Evolutionary conservation across 306 rosid genomes (phyloP).

Genomic region (Lupinus albus): DNA sequence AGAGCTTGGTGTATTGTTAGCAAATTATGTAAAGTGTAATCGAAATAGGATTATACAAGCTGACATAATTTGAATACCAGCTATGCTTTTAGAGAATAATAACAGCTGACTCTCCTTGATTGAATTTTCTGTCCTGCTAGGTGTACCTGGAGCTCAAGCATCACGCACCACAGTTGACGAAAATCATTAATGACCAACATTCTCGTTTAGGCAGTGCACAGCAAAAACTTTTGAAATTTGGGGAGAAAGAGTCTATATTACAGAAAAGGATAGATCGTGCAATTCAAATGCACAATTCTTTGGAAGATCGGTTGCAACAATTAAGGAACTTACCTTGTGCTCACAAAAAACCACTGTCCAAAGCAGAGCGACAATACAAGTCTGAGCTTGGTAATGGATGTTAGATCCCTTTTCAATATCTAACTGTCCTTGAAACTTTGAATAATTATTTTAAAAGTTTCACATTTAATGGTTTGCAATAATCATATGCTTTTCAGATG

Average conservation of each 20-base stretch:
- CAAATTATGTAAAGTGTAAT: slow-evolving; percentile 28
- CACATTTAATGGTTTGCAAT: slow-evolving; percentile 7
- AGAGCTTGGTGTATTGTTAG: slow-evolving; percentile 2
- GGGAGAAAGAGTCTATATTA: slow-evolving; percentile 56
- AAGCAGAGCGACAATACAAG: slow-evolving; percentile 82
- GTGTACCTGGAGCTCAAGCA: slow-evolving; percentile 85
- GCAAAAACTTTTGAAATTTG: slow-evolving; percentile 63
- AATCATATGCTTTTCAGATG: slow-evolving; percentile 17
- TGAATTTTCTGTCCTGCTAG: slow-evolving; percentile 43
- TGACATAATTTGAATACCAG: slow-evolving; percentile 20
- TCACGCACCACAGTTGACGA: slow-evolving; percentile 85
- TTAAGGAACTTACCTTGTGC: slow-evolving; percentile 74
- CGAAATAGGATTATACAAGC: slow-evolving; percentile 10
- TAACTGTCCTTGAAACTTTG: slow-evolving; percentile 14
- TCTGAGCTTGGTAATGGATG: slow-evolving; percentile 79
- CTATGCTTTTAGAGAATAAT: slow-evolving; percentile 31
- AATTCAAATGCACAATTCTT: slow-evolving; percentile 55
- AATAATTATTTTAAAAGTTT: slow-evolving; percentile 4
- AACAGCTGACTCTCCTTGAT: slow-evolving; percentile 20
- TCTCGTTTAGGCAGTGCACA: slow-evolving; percentile 62
- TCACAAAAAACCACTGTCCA: slow-evolving; percentile 81
- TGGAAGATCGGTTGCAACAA: slow-evolving; percentile 75
- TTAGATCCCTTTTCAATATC: slow-evolving; percentile 30
- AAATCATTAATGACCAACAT: slow-evolving; percentile 72
- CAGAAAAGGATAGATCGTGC: slow-evolving; percentile 63